phyloP scores from a whole-genome alignment of 164 flowering plant genomes.

The Litsea cubeba region DNA sequence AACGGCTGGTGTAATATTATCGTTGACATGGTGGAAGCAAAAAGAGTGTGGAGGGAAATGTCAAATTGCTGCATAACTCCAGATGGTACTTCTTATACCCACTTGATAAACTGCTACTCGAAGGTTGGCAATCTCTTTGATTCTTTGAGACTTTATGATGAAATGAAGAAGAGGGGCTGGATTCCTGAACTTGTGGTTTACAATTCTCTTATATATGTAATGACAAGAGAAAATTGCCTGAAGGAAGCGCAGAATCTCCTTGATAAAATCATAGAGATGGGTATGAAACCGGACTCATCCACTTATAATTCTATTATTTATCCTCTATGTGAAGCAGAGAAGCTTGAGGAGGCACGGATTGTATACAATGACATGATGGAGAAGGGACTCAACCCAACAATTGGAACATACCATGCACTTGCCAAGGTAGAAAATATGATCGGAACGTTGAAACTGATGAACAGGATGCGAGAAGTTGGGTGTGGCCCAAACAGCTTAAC shows the following conservation, averaged over 20 bases:
- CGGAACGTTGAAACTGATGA: slow-evolving; percentile 51
- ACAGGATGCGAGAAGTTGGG: slow-evolving; percentile 48
- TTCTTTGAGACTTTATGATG: slow-evolving; percentile 78
- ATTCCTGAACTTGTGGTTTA: slow-evolving; percentile 59
- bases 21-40: slow-evolving; percentile 69
- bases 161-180: slow-evolving; percentile 77
- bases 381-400: slow-evolving; percentile 47
- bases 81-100: slow-evolving; percentile 56
- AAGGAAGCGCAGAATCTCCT: slow-evolving; percentile 64
- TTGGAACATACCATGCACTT: slow-evolving; percentile 68
- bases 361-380: slow-evolving; percentile 48
- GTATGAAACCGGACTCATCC: slow-evolving; percentile 49
- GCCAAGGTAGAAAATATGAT: slow-evolving; percentile 38
- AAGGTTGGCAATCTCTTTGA: slow-evolving; percentile 78
- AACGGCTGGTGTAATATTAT: slow-evolving; percentile 79
- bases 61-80: slow-evolving; percentile 64
- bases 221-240: slow-evolving; percentile 71
- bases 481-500: slow-evolving; percentile 53
- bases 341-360: slow-evolving; percentile 57
- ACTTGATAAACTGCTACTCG: slow-evolving; percentile 83
- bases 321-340: slow-evolving; percentile 69
- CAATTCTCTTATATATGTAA: slow-evolving; percentile 67
- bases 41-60: slow-evolving; percentile 95
- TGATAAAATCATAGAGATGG: slow-evolving; percentile 51
- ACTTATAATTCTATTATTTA: slow-evolving; percentile 64